phyloP scores from a whole-genome alignment of 2,329 filamentous ascomycete species.

The Alternaria dauci region DNA sequence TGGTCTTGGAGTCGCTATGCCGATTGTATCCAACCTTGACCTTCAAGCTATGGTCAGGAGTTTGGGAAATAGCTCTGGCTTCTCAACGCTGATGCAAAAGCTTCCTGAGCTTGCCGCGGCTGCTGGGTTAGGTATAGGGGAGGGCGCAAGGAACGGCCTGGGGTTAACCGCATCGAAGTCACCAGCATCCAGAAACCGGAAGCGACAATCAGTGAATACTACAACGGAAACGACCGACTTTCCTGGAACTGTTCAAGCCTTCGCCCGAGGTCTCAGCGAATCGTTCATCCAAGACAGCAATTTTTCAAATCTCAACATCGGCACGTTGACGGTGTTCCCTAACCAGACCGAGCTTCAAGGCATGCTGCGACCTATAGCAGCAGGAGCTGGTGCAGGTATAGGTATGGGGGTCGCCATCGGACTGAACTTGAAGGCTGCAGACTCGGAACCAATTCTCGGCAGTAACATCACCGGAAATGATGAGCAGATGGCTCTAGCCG shows the following conservation, averaged over 20 bases:
- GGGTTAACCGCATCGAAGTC: constrained; percentile 20
- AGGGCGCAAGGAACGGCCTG: constrained; percentile 36
- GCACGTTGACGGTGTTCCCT: constrained; percentile 9
- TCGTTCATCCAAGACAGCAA: constrained; percentile 34
- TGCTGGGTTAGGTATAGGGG: constrained; percentile 39
- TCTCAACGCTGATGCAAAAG: constrained; percentile 22
- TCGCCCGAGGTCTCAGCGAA: constrained; percentile 38
- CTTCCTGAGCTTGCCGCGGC: constrained; percentile 38
- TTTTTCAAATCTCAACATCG: constrained; percentile 21
- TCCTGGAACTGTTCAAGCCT: constrained; percentile 27
- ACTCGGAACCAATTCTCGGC: constrained; percentile 10
- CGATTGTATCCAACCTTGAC: constrained; percentile 35
- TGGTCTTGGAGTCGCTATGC: constrained; percentile 35
- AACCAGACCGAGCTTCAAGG: constrained; percentile 17
- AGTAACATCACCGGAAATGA: constrained; percentile 17
- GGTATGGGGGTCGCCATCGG: constrained; percentile 38
- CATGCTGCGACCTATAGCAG: constrained; percentile 32
- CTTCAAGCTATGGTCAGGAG: constrained; percentile 28
- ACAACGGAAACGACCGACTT: constrained; percentile 22
- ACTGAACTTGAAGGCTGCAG: constrained; percentile 21
- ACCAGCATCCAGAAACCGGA: neutral
- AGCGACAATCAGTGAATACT: constrained; percentile 21
- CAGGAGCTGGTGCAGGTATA: constrained; percentile 41
- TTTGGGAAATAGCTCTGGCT: constrained; percentile 6
- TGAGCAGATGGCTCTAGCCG: constrained; percentile 26